Percentiles rank a stretch among this genome's conserved stretches.
These are phyloP conservation scores for Gentiana straminea DNA, from an alignment of 257 asterid genomes.

Conservation along the genomic window DNA sequence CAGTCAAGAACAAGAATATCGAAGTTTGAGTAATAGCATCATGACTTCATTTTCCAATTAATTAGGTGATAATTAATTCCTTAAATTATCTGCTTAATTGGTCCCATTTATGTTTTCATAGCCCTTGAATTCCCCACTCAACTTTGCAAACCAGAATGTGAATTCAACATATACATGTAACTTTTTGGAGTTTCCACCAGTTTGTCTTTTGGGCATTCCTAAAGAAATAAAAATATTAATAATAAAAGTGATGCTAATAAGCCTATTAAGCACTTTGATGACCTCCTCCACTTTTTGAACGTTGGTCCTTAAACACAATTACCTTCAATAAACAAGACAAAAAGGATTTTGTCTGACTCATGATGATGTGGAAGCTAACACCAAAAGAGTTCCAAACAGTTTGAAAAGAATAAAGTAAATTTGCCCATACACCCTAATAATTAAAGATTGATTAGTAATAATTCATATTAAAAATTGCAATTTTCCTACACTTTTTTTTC, in stretches of 20 bases:
- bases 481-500: too few relatives aligned
- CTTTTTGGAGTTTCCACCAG: constrained; percentile 11
- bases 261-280: constrained; percentile 23
- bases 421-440: neutral
- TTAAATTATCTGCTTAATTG: neutral
- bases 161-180: constrained; percentile 3
- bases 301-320: constrained; percentile 30
- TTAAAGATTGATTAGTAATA: too few relatives aligned
- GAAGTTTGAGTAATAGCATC: neutral
- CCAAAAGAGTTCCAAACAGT: constrained; percentile 16
- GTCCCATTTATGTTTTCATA: constrained; percentile 1
- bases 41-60: neutral
- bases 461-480: too few relatives aligned
- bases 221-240: too few relatives aligned
- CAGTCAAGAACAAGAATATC: too few relatives aligned
- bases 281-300: constrained; percentile 17
- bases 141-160: constrained; percentile 12
- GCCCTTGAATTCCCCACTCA: neutral
- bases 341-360: constrained; percentile 38
- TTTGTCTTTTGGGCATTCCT: constrained; percentile 13
- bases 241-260: constrained; percentile 12
- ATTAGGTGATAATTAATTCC: constrained; percentile 1
- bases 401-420: constrained; percentile 1
- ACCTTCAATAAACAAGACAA: constrained; percentile 9
- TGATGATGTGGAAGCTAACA: constrained; percentile 27